Percentiles rank a stretch among this genome's conserved stretches.
phyloP scores from a whole-genome alignment of 2,329 filamentous ascomycete genomes.

The Rachicladosporium sp. region DNA sequence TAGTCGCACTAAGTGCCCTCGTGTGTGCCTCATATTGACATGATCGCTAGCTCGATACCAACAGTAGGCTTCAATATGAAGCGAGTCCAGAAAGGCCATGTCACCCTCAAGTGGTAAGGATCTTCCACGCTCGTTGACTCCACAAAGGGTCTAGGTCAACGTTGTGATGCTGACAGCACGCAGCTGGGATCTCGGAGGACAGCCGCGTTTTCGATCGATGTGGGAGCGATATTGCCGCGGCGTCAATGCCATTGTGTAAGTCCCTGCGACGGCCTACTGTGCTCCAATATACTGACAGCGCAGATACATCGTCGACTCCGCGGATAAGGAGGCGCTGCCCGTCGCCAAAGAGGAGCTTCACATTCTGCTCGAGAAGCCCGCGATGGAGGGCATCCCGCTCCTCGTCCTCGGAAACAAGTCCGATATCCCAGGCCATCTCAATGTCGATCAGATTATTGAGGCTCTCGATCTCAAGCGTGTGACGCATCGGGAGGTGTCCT shows the following conservation, averaged over 20 bases:
- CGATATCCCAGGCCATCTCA: conserved; percentile 78
- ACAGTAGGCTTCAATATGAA: conserved; percentile 99
- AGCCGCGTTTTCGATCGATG: conserved; percentile 95
- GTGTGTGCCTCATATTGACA: conserved; percentile 20
- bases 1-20: neutral
- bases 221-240: conserved; percentile 98
- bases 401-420: conserved; percentile 96
- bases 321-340: conserved; percentile 67
- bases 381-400: conserved; percentile 78
- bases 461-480: conserved; percentile 81
- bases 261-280: conserved; percentile 4
- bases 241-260: conserved; percentile 87
- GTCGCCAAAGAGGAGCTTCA: conserved; percentile 88
- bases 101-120: conserved; percentile 80
- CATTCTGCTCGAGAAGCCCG: conserved; percentile 69
- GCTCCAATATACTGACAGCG: conserved; percentile 4
- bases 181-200: conserved; percentile 91
- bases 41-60: conserved; percentile 69
- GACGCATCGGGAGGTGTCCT: conserved; percentile 86
- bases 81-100: conserved; percentile 92
- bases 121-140: neutral
- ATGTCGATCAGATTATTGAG: conserved; percentile 91
- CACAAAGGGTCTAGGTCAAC: neutral
- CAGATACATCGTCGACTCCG: conserved; percentile 91
- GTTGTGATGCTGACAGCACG: conserved; percentile 16